Percentiles rank a stretch among this genome's conserved stretches.
These are phyloP conservation scores for Aspergillus sp. DNA, from an alignment of 2,329 filamentous ascomycete species.

Conservation along the genomic window DNA sequence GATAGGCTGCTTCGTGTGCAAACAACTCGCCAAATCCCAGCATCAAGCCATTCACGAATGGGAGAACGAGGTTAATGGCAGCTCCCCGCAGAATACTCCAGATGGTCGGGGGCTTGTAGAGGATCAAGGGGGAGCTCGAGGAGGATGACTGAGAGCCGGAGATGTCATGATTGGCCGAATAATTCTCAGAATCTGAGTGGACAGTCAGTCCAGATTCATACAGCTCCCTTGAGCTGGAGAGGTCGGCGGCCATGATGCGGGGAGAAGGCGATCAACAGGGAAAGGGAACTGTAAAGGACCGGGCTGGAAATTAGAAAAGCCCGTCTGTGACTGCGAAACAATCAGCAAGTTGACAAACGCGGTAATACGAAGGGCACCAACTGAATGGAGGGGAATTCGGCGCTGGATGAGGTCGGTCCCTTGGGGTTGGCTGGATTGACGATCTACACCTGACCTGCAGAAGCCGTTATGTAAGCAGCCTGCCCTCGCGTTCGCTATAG, in stretches of 20 bases:
- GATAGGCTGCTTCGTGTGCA: conserved; percentile 91
- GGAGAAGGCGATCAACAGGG: conserved; percentile 3
- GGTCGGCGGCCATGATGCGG: conserved; percentile 37
- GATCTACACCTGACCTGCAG: conserved; percentile 13
- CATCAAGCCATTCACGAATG: conserved; percentile 98
- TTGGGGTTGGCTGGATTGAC: conserved; percentile 4
- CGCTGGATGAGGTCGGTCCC: conserved; percentile 1
- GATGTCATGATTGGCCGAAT: conserved; percentile 45
- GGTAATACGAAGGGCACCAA: neutral
- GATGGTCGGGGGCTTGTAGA: conserved; percentile 85
- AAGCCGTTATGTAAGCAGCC: conserved; percentile 21
- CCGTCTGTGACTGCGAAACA: neutral
- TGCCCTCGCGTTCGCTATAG: neutral
- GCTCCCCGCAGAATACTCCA: conserved; percentile 85
- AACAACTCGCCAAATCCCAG: conserved; percentile 95
- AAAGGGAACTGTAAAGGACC: neutral
- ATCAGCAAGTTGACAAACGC: neutral
- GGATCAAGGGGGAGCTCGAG: conserved; percentile 46
- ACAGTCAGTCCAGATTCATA: conserved; percentile 48
- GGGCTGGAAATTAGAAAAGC: neutral
- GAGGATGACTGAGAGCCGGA: conserved; percentile 34
- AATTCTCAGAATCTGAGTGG: conserved; percentile 52
- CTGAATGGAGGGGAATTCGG: neutral
- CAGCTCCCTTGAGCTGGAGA: conserved; percentile 38
- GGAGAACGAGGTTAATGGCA: conserved; percentile 91